Evolutionary conservation across 768 basidiomycete species (phyloP), one percentile per base, ranked within the genome.

Genomic region (Trametes elegans): DNA sequence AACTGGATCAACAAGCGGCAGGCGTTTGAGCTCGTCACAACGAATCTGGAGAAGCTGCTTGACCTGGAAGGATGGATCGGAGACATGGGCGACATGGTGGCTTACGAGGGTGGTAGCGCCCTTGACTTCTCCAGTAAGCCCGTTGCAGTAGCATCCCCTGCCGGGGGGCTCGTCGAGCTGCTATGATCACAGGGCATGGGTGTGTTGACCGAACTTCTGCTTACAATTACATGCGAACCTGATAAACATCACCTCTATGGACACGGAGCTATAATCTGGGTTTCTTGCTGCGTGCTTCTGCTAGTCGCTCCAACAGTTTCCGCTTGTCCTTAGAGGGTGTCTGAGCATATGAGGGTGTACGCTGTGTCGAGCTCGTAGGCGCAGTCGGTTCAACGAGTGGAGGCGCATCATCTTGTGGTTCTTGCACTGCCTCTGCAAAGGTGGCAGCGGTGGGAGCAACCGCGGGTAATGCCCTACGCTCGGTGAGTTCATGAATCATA

Each of bases 1-100:
- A 76, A 72, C 1, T 55, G 61, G n/a, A 67, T 79, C 34, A 66
- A 68, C 39, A 67, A 62, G 40, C 61, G 67, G 14, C 65, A 70
- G 6, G 71, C 70, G 0, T 59, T 77, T 23, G 73, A 66, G 13
- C 66, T 80, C 6, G 72, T 65, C 26, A 73, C 72, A 0, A 67
- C 66, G 21, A 79, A 76, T 52, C 64, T 79, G 18, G 76, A 79
- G 63, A 71, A 65, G 40, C 63, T 78, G 14, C 66, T 79, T 2
- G 76, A 76, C 1, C 64, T 78, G 3, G 66, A 72, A n/a, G 67
- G 68, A 0, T 71, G 74, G 29, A 66, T 78, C 4, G 76, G 74
- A 1, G 63, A 67, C 18, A 62, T 57, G 32, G 65, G 64, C 3
- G 69, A 71, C 36, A 45, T 71, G 11, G 68, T 69, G 7, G 67